Evolutionary conservation across 108 stramenopile species (phyloP).

Genomic region (Asterionellopsis glacialis): DNA sequence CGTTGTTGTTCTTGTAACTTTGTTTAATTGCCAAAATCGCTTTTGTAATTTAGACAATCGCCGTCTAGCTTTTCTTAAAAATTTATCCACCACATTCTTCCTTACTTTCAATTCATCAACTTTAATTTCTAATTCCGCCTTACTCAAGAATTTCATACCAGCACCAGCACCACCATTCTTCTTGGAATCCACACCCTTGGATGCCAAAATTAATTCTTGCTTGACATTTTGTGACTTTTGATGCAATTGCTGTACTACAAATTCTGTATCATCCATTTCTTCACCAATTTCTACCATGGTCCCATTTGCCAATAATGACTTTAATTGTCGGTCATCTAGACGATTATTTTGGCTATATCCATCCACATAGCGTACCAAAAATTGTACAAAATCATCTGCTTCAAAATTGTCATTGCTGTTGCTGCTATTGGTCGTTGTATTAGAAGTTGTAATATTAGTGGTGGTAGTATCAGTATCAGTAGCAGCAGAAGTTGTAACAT

Average conservation of each 20-base stretch:
- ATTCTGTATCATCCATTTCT: slow-evolving; percentile 77
- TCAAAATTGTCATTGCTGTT: too few species aligned
- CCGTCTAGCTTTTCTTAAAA: slow-evolving; percentile 55
- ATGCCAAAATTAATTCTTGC: too few species aligned
- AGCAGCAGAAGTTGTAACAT: slow-evolving; percentile 63
- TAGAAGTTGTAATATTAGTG: slow-evolving; percentile 10
- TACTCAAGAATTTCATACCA: slow-evolving; percentile 43
- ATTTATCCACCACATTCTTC: slow-evolving; percentile 57
- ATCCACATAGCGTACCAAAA: slow-evolving; percentile 69
- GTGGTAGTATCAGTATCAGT: slow-evolving; percentile 68
- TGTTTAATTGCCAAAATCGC: slow-evolving; percentile 64
- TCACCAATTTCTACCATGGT: slow-evolving; percentile 60
- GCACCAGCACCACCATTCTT: slow-evolving; percentile 32
- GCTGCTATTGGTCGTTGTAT: slow-evolving; percentile 29
- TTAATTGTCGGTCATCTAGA: slow-evolving; percentile 14
- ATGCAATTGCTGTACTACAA: slow-evolving; percentile 61
- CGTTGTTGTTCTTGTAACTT: too few species aligned
- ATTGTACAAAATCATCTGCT: slow-evolving; percentile 69
- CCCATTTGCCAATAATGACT: slow-evolving; percentile 44
- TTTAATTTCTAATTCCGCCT: slow-evolving; percentile 57
- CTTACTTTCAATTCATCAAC: slow-evolving; percentile 62
- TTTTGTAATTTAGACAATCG: slow-evolving; percentile 61
- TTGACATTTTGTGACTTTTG: too few species aligned
- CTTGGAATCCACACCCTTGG: too few species aligned
- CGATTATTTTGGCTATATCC: slow-evolving; percentile 18